These are phyloP conservation scores for Dothideomycetes sp. DNA, from an alignment of 2,329 filamentous ascomycete genomes.

Conservation along the genomic window DNA sequence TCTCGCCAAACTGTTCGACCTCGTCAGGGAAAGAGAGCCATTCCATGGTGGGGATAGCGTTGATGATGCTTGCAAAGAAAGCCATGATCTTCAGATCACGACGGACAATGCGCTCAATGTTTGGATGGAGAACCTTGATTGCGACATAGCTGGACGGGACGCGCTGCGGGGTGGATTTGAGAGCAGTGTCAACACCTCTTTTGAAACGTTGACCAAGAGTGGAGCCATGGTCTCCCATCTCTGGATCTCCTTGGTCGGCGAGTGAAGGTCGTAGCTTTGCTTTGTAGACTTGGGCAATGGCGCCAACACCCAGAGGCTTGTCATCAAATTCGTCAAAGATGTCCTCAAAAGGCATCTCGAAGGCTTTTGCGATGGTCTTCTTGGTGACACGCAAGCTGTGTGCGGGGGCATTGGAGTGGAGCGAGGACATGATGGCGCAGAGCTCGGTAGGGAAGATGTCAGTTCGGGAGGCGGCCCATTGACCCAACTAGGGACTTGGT, in stretches of 20 bases:
- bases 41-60: conserved; percentile 84
- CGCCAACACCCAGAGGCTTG: conserved; percentile 79
- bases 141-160: conserved; percentile 90
- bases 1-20: conserved; percentile 85
- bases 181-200: conserved; percentile 71
- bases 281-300: conserved; percentile 96
- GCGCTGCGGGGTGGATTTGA: conserved; percentile 75
- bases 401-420: conserved; percentile 89
- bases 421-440: conserved; percentile 84
- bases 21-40: conserved; percentile 96
- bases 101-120: conserved; percentile 80
- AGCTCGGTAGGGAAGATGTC: conserved; percentile 93
- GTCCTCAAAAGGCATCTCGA: conserved; percentile 71
- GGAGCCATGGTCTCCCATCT: conserved; percentile 12
- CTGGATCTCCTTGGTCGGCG: conserved; percentile 45
- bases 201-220: conserved; percentile 59
- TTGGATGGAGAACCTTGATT: conserved; percentile 88
- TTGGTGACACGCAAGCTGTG: conserved; percentile 76
- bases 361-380: conserved; percentile 67
- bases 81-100: conserved; percentile 88
- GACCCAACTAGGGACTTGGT: conserved; percentile 57
- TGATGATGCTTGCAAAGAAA: conserved; percentile 77
- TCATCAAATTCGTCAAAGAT: conserved; percentile 96
- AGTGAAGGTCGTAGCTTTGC: conserved; percentile 79
- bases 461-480: conserved; percentile 94